A percentile compares a stretch with the other conserved stretches of the same genome.
Evolutionary conservation across 2,329 filamentous ascomycete species (phyloP).

Genomic region (Domatiomyces catenatus): DNA sequence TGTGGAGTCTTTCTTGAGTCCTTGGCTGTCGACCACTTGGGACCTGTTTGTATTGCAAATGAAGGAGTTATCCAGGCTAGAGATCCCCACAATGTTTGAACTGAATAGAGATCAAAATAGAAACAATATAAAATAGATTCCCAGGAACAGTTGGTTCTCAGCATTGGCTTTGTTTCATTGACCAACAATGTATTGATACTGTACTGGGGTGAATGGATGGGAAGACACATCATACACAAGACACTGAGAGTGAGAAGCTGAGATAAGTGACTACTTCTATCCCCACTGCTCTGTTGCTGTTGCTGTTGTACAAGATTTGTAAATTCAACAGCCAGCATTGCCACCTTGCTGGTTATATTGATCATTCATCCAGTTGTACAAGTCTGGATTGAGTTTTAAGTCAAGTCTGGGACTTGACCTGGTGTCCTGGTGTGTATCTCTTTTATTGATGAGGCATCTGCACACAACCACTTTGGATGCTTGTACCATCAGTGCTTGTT

Average conservation of each 20-base stretch:
- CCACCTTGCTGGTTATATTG: neutral
- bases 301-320: neutral
- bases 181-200: neutral
- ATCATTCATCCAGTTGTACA: neutral
- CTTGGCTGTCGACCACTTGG: neutral
- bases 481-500: no score
- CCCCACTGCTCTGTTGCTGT: neutral
- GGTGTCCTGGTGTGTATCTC: no score
- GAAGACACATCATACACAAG: neutral
- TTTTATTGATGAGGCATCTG: neutral
- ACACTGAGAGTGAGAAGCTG: neutral
- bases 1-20: neutral
- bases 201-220: neutral
- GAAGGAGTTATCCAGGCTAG: neutral
- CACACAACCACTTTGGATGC: no score
- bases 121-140: neutral
- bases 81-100: neutral
- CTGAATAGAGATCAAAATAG: neutral
- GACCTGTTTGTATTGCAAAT: neutral
- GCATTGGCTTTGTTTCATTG: neutral
- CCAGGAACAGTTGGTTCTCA: neutral
- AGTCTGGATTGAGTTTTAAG: neutral
- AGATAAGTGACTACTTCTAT: neutral
- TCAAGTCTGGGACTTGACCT: no score
- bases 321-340: neutral